Conservation (phyloP, 1,284 basidiomycete species). For the Rhodofomes roseus region DNA sequence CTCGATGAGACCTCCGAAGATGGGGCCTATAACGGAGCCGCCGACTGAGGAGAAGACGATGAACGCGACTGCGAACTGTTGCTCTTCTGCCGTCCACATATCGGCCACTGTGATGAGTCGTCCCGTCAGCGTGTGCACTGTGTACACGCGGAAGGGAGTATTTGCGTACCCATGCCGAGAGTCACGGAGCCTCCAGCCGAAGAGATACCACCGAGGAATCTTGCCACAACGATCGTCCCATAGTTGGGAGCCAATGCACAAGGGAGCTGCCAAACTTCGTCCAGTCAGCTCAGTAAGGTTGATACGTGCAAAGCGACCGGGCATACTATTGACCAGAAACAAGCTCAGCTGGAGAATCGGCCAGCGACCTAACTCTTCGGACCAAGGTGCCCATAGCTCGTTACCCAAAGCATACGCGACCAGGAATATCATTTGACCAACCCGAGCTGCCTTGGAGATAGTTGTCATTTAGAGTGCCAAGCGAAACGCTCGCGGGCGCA, state of each 20-base stretch:
- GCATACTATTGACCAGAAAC: not conserved
- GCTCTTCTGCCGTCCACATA: not conserved
- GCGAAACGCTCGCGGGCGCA: not conserved
- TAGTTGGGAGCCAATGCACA: not conserved
- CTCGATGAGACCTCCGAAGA: not conserved
- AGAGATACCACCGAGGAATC: not conserved
- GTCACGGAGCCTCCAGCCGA: not conserved
- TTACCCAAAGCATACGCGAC: not conserved
- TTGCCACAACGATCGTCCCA: not conserved
- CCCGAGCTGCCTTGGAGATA: not conserved
- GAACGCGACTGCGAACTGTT: not conserved
- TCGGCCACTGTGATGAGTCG: not conserved
- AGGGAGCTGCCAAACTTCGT: not conserved
- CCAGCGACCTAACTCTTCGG: not conserved
- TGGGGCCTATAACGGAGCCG: not conserved
- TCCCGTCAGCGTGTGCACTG: not conserved
- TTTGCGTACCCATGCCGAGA: not conserved
- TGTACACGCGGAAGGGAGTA: not conserved
- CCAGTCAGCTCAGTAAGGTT: not conserved
- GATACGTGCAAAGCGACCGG: not conserved
- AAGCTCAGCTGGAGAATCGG: not conserved
- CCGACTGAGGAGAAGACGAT: not conserved
- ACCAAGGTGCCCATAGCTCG: not conserved
- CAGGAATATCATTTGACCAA: not conserved
- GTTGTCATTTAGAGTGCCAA: not conserved